Percentiles rank a stretch among this genome's conserved stretches.
phyloP scores from a whole-genome alignment of 371 early-diverging fungal genomes.

The Nematocida sp. region DNA sequence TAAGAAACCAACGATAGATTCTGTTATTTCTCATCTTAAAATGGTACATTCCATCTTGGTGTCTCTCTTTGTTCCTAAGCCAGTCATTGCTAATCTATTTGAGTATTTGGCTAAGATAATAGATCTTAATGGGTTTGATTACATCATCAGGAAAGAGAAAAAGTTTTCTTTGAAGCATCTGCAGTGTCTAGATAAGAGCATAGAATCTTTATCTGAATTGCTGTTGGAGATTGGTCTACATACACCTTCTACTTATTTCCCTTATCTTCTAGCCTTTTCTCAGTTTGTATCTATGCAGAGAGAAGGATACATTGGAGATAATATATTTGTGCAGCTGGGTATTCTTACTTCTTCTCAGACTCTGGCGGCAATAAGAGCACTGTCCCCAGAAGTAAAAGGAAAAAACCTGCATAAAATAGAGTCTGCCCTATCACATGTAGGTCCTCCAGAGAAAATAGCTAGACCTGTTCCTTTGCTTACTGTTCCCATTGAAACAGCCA shows the following conservation, averaged over 20 bases:
- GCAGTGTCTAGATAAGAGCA: slow-evolving; percentile 13
- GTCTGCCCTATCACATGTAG: background rate
- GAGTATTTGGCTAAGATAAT: slow-evolving; percentile 19
- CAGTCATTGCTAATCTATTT: slow-evolving; percentile 27
- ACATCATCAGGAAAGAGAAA: slow-evolving; percentile 11
- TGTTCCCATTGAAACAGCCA: background rate
- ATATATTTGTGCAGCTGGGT: slow-evolving; percentile 16
- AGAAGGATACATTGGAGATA: background rate
- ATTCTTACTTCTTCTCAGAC: slow-evolving; percentile 26
- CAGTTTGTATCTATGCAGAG: slow-evolving; percentile 45
- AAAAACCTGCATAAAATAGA: slow-evolving; percentile 3
- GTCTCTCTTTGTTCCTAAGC: background rate
- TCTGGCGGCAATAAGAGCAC: slow-evolving; percentile 29
- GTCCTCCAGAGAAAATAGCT: background rate
- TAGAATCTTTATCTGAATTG: slow-evolving; percentile 8
- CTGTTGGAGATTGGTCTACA: background rate
- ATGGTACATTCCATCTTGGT: slow-evolving; percentile 20
- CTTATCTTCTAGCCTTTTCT: background rate
- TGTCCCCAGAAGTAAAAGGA: slow-evolving; percentile 13
- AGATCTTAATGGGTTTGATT: slow-evolving; percentile 35
- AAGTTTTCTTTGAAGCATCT: slow-evolving; percentile 7
- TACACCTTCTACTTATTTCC: background rate
- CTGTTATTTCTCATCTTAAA: slow-evolving; percentile 26
- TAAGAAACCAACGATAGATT: slow-evolving; percentile 39
- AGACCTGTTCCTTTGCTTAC: background rate